Base-by-base conservation (phyloP, 1,284 basidiomycete genomes). In the Leccinum subrobustum region DNA sequence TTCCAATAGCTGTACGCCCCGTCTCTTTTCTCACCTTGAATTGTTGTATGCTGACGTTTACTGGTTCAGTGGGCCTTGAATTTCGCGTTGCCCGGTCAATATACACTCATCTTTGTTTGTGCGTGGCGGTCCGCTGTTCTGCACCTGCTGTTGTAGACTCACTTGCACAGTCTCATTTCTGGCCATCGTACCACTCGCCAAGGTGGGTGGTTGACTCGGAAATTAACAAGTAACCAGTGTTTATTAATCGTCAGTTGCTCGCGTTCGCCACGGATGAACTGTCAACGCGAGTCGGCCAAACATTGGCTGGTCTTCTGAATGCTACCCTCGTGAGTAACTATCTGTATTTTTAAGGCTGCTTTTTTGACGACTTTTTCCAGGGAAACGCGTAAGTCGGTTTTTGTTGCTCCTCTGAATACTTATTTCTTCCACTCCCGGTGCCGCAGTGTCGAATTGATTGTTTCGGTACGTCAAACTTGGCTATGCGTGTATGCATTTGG, bases 251-350 rank as follows among this genome's bases (percentile, higher is more conserved):
- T 9, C 75, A 93, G 81, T 76, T 96, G 4, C 82, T 96, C 4
- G 91, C 89, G 1, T 93, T 93, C 71, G 92, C 91, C 0, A 96
- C 94, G 0, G 94, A 96, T 66, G 91, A 96, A 67, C 73, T 95
- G 5, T 92, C 93, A 1, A 69, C 95, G 63, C 86, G 89, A 35
- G 85, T 92, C 1, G 89, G 93, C 2, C 92, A 95, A 75, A 94
- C 93, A 0, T 76, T 96, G 4, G 93, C 91, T 5, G 93, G 92
- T 61, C 79, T 95, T 12, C 73, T 95, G 61, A 95, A 95, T 73
- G 93, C 92, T 11, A 96, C 93, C 7, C 78, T 96, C 63, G 90
- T 91, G 68, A 65, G 82, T 75, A 37, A 44, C 52, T 62, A 58
- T 56, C 44, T 27, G 16, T 20, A 14, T 14, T 20, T 57, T 50